Evolutionary conservation across 1,284 basidiomycete species (phyloP).

Genomic region (Trametes hirsuta): DNA sequence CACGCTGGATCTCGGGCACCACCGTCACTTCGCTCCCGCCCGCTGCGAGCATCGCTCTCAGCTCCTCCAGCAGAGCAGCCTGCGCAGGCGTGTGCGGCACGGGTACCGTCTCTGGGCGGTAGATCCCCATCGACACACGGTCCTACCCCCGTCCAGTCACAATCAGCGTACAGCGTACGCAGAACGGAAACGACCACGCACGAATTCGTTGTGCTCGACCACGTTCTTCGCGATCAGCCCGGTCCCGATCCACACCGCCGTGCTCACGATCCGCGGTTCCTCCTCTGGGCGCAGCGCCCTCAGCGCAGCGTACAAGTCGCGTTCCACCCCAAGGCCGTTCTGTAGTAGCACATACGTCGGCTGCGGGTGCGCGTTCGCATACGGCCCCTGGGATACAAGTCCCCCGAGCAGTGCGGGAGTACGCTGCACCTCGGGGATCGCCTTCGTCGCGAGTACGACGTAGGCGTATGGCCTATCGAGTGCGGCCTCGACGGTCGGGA

Average conservation of each 20-base stretch:
- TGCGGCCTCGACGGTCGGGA: conserved; percentile 59
- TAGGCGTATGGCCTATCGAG: conserved; percentile 65
- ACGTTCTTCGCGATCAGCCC: conserved; percentile 50
- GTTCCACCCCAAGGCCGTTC: conserved; percentile 79
- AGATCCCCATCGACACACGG: conserved; percentile 54
- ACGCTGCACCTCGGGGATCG: conserved; percentile 67
- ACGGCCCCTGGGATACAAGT: conserved; percentile 51
- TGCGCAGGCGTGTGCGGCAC: conserved; percentile 49
- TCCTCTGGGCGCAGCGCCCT: conserved; percentile 41
- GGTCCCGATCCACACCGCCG: conserved; percentile 57
- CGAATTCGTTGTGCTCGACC: conserved; percentile 56
- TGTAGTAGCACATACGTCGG: conserved; percentile 73
- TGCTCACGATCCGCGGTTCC: conserved; percentile 55
- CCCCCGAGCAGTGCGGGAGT: conserved; percentile 64
- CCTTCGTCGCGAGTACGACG: conserved; percentile 74
- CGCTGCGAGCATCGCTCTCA: conserved; percentile 47
- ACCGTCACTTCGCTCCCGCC: conserved; percentile 54
- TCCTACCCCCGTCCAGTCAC: conserved; percentile 41
- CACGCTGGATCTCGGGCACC: conserved; percentile 61
- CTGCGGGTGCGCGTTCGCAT: conserved; percentile 49
- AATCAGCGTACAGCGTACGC: no score
- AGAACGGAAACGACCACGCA: conserved; percentile 35
- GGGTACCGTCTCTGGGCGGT: conserved; percentile 48
- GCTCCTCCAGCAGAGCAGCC: conserved; percentile 45
- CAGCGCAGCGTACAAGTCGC: conserved; percentile 61